A percentile compares a stretch with the other conserved stretches of the same genome.
Conservation (phyloP, 306 rosid species). For the Gastrolobium villosum region DNA sequence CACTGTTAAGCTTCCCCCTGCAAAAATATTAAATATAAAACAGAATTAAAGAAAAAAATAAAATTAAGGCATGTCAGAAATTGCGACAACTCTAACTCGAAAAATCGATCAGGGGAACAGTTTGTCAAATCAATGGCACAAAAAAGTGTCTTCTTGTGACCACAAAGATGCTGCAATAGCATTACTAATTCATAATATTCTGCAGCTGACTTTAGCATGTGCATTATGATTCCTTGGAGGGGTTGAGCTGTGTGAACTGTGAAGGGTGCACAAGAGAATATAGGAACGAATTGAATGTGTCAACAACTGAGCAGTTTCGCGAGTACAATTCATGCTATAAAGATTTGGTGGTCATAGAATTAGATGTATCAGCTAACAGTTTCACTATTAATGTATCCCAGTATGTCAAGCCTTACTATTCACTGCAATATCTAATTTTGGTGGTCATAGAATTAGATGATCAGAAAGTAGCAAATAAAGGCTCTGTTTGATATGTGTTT, state of each 20-base stretch:
- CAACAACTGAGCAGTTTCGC: neutral
- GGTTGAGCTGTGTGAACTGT: neutral
- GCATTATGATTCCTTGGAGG: neutral
- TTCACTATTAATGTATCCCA: constrained; percentile 9
- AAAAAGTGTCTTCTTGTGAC: neutral
- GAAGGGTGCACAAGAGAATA: neutral
- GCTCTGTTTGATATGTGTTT: too few relatives aligned
- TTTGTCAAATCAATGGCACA: neutral
- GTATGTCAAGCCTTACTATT: neutral
- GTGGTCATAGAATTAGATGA: neutral
- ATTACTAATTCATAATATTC: constrained; percentile 2
- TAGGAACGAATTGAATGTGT: neutral
- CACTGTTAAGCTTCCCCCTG: constrained; percentile 79
- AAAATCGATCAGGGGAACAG: neutral
- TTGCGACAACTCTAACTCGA: neutral
- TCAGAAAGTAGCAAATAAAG: neutral
- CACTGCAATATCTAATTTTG: neutral
- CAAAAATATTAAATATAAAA: constrained; percentile 25
- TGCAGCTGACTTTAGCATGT: neutral
- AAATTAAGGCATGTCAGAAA: neutral
- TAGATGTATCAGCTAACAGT: too few relatives aligned
- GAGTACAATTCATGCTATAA: neutral
- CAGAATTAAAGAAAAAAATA: neutral
- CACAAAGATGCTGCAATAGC: constrained; percentile 4
- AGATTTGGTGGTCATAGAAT: too few relatives aligned